Evolutionary conservation across 148 eudicot genomes (phyloP).

Genomic region (Nepenthes gracilis): DNA sequence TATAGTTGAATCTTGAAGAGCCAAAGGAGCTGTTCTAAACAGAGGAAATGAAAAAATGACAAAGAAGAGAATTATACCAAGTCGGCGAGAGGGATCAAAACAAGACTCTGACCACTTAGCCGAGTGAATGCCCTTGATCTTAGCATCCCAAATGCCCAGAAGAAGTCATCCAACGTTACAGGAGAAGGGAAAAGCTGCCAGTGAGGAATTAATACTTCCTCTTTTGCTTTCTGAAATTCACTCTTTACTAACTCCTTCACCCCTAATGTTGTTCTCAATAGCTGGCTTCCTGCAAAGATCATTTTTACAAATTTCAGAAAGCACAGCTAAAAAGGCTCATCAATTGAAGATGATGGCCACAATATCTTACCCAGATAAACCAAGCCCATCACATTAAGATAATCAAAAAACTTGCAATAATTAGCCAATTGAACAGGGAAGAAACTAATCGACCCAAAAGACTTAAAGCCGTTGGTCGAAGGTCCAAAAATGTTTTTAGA

Average conservation of each 20-base stretch:
- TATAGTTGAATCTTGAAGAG: background rate
- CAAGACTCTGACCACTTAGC: constrained; percentile 78
- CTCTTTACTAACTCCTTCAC: constrained; percentile 73
- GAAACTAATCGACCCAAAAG: no score
- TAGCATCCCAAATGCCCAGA: constrained; percentile 95
- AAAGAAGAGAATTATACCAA: constrained; percentile 39
- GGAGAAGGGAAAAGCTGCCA: constrained; percentile 68
- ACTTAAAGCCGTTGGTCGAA: no score
- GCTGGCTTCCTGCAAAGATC: constrained; percentile 65
- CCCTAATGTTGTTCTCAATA: constrained; percentile 76
- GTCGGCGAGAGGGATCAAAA: constrained; percentile 79
- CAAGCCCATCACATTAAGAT: no score
- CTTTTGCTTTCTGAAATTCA: constrained; percentile 62
- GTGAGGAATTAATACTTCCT: constrained; percentile 49
- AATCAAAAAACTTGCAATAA: no score
- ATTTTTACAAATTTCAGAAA: background rate
- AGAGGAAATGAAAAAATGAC: background rate
- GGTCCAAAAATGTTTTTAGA: no score
- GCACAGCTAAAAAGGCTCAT: background rate
- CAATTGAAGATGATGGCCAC: background rate
- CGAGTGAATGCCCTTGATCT: constrained; percentile 94
- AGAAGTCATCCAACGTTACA: constrained; percentile 65
- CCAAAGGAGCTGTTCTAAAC: background rate
- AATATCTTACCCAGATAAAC: no score
- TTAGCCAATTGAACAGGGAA: no score